Evolutionary conservation across 2,329 filamentous ascomycete genomes (phyloP), one percentile per base, ranked within the genome.

Genomic region (Moelleriella libera): DNA sequence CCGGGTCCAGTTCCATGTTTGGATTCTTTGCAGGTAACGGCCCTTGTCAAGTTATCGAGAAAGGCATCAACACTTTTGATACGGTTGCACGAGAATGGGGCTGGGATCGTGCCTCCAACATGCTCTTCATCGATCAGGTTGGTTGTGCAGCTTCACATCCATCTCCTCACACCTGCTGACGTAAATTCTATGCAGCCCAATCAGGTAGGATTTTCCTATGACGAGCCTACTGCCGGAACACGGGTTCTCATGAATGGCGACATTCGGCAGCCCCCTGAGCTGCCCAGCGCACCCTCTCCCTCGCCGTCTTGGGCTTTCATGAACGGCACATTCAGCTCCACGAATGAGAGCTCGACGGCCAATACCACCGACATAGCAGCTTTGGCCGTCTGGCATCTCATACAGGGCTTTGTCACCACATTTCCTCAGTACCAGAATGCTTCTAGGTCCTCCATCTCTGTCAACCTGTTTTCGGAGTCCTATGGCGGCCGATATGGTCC

Each of bases 401-500:
- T 83, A 31, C 79, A 83, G 54, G 74, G 69, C 29, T 82, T 80
- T 59, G 53, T 85, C 49, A 67, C 65, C 11, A 64, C 69, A 1
- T 82, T 82, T 50, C 78, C 78, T 0, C 67, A 76, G 51, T 77
- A 80, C 54, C 72, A 73, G 37, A 75, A 74, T 4, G 67, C 71
- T 5, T 59, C 62, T 34, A 66, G 68, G 51, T 63, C 68, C 40
- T 63, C 70, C 0, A 55, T 79, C 14, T 76, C 76, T 5, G 70
- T 86, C 47, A 80, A 80, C 54, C 64, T 86, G 5, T 85, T 83
- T 51, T 73, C 80, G 1, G 81, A 87, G 59, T 82, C 78, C 60
- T 83, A 85, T 59, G 77, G 81, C 34, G 84, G 84, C 10, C 75
- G 79, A 48, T 88, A 85, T 54, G 83, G 79, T 0, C 81, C 81